Evolutionary conservation across 2,329 filamentous ascomycete genomes (phyloP), one percentile per base, ranked within the genome.

Genomic region (Chaetothyriales sp.): DNA sequence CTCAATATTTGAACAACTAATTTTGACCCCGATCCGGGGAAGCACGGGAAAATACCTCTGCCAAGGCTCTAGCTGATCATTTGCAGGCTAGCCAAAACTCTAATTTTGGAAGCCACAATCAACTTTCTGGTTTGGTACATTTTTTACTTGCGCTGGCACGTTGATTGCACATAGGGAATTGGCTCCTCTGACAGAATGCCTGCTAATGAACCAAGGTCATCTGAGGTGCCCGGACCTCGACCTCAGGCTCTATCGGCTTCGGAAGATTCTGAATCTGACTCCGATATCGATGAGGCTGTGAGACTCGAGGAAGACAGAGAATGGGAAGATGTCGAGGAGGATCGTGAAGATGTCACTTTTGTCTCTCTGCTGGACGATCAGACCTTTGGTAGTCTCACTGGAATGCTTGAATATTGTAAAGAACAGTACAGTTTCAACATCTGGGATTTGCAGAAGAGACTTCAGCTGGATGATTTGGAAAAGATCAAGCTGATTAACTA

Each of bases 401-500:
- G 76, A 18, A 86, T 89, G 83, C 70, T 89, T 46, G 69, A 74
- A 37, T 73, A 87, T 64, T 85, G 81, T 75, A 83, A 78, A 62
- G 73, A 81, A 48, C 78, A 78, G 59, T 73, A 82, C 62, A 67
- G 69, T 25, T 85, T 89, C 61, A 83, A 89, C 66, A 78, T 89
- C 54, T 64, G 81, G 50, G 76, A 73, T 50, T 70, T 79, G 33
- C 73, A 80, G 52, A 77, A 78, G 56, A 63, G 70, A 37, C 63
- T 72, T 63, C 74, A 70, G 19, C 73, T 89, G 45, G 85, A 89
- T 62, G 88, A 89, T 60, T 76, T 87, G 54, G 84, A 80, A 25
- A 78, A 76, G 54, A 79, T 89, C 61, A 88, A 82, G 67, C 72
- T 89, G 33, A 80, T 89, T 64, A 89, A 89, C 65, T 88, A 80